Conservation (phyloP, 768 basidiomycete genomes). For the Tylopilus sp. region DNA sequence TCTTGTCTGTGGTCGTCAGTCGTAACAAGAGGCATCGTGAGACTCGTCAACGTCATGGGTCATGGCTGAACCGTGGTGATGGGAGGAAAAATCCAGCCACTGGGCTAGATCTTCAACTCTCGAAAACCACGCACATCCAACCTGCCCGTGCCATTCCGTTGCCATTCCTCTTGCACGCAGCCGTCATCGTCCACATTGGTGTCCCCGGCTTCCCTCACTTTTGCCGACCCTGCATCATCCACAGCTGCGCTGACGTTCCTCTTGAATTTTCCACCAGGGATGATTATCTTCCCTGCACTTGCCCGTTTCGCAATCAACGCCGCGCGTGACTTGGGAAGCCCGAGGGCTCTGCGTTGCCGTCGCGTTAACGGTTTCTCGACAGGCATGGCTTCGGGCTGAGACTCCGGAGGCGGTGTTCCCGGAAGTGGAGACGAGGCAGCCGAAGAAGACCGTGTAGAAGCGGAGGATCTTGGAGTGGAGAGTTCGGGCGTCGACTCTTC, state of each 20-base stretch:
- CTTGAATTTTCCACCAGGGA: slow-evolving; percentile 59
- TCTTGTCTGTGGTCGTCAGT: slow-evolving; percentile 5
- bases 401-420: slow-evolving; percentile 31
- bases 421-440: slow-evolving; percentile 35
- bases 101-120: slow-evolving; percentile 62
- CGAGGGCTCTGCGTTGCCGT: slow-evolving; percentile 65
- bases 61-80: background rate
- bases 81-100: background rate
- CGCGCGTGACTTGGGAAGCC: slow-evolving; percentile 54
- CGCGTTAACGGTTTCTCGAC: slow-evolving; percentile 50
- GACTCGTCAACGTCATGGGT: slow-evolving; percentile 8
- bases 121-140: slow-evolving; percentile 76
- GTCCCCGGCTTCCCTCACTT: slow-evolving; percentile 21
- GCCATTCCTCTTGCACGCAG: slow-evolving; percentile 48
- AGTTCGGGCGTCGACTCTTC: slow-evolving; percentile 40
- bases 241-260: slow-evolving; percentile 22
- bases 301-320: slow-evolving; percentile 28
- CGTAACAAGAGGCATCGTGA: slow-evolving; percentile 8
- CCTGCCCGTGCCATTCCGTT: slow-evolving; percentile 64
- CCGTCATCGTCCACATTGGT: slow-evolving; percentile 33
- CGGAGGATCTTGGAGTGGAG: slow-evolving; percentile 35
- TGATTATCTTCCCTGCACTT: slow-evolving; percentile 53
- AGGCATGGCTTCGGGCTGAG: slow-evolving; percentile 10
- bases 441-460: slow-evolving; percentile 31
- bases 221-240: slow-evolving; percentile 10